Percentiles rank a stretch among this genome's conserved stretches.
Conservation (phyloP, 805 yeast genomes). For the Saccharomyces jurei region DNA sequence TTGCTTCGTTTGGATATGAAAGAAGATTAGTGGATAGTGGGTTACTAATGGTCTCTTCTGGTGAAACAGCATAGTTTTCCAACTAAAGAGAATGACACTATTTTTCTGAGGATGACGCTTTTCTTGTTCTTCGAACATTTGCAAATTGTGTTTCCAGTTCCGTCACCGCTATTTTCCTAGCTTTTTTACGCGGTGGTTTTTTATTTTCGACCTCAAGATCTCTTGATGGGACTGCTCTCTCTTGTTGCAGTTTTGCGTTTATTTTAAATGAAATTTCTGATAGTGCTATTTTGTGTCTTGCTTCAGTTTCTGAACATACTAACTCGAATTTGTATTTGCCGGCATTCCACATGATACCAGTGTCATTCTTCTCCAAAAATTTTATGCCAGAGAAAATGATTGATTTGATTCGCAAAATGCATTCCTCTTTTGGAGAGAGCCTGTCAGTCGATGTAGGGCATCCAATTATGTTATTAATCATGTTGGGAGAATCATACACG, state of each 20-base stretch:
- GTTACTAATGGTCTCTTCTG: background rate
- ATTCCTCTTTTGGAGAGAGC: slow-evolving; percentile 6
- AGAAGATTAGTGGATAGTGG: background rate
- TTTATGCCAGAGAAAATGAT: slow-evolving; percentile 8
- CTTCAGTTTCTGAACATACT: background rate
- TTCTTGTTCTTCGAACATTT: background rate
- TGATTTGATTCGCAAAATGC: slow-evolving; percentile 6
- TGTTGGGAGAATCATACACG: background rate
- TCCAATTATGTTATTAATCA: slow-evolving; percentile 8
- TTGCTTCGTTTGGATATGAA: background rate
- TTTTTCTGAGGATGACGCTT: background rate
- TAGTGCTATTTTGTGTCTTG: background rate
- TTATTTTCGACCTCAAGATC: background rate
- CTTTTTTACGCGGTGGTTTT: background rate
- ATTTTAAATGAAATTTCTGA: background rate
- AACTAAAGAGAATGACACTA: background rate
- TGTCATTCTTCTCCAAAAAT: slow-evolving; percentile 9
- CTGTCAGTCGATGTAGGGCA: background rate
- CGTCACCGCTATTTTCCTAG: slow-evolving; percentile 2
- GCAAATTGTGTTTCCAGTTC: slow-evolving; percentile 7
- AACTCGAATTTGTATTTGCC: background rate
- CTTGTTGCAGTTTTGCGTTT: background rate
- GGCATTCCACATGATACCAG: slow-evolving; percentile 8
- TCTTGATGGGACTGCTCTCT: background rate
- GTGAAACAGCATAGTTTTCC: background rate